Evolutionary conservation across 2,329 filamentous ascomycete genomes (phyloP), one percentile per base, ranked within the genome.

Genomic region (Gremmenia infestans): DNA sequence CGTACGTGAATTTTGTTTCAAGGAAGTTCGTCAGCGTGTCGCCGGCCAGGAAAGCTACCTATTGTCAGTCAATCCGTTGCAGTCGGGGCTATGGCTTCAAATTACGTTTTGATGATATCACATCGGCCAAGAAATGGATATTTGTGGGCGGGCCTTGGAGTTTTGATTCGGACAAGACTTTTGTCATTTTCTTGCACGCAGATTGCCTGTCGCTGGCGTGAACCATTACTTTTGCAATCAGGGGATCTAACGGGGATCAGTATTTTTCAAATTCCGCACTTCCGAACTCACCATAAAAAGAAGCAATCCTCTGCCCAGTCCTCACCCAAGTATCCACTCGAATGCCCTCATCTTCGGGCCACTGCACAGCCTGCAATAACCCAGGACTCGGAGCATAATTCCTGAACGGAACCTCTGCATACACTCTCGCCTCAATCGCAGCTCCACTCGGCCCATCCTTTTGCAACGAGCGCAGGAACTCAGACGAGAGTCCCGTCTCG

Each of bases 281-380:
- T 15, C 12, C 7, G 6, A 40, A 40, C 32, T n/a, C 39, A 48
- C 51, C 88, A 67, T 91, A 91, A 60, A 88, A 83, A 4, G 85
- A 83, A 0, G 87, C 88, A 1, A 91, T 81, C 63, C 87, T 81
- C 55, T 88, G 86, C 5, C 87, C 87, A 32, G 80, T 74, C 22
- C 83, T 78, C 60, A 91, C 88, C 22, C 87, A 87, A 4, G 85
- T 85, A 64, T 90, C 87, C 53, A 89, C 83, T 11, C 87, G 79
- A 82, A 0, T 52, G 2, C 53, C 57, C 5, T 59, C 52, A 25
- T 52, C 57, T 35, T 48, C 11, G 1, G 61, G 57, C 55, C 57
- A 63, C 28, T 54, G 42, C 82, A 67, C 82, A 39, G 50, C 61
- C 49, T 48, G 62, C 37, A 63, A 48, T 23, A 61, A 36, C 66